phyloP scores from a whole-genome alignment of 345 rosid genomes.

The Eucalyptus curtisii region DNA sequence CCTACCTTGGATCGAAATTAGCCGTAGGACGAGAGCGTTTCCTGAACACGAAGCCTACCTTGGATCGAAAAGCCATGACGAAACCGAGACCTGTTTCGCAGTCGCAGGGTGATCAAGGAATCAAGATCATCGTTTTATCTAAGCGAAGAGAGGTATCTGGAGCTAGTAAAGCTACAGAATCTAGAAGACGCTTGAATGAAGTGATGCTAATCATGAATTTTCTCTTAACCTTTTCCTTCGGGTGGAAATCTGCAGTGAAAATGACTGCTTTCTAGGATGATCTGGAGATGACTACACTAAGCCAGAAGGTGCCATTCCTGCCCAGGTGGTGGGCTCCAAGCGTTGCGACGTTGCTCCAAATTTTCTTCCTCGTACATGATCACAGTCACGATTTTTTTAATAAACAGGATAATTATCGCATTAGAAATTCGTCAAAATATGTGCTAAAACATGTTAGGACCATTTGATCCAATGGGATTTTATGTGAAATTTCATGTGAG shows the following conservation, averaged over 20 bases:
- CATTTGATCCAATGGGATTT: neutral
- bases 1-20: neutral
- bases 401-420: neutral
- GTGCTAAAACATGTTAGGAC: neutral
- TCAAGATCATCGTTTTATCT: neutral
- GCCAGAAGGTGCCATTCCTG: neutral
- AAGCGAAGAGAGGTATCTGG: neutral
- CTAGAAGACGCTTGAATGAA: neutral
- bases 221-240: neutral
- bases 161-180: neutral
- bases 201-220: neutral
- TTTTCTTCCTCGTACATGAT: neutral
- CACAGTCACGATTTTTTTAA: neutral
- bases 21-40: neutral
- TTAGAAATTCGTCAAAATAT: neutral
- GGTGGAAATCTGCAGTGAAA: neutral
- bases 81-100: neutral
- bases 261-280: neutral
- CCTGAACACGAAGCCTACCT: neutral
- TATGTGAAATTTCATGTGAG: neutral
- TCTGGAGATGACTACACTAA: neutral
- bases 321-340: neutral
- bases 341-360: neutral
- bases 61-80: neutral
- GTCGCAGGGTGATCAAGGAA: neutral